Base-by-base conservation (phyloP, 1,284 basidiomycete species). In the Polyporus tsugae region DNA sequence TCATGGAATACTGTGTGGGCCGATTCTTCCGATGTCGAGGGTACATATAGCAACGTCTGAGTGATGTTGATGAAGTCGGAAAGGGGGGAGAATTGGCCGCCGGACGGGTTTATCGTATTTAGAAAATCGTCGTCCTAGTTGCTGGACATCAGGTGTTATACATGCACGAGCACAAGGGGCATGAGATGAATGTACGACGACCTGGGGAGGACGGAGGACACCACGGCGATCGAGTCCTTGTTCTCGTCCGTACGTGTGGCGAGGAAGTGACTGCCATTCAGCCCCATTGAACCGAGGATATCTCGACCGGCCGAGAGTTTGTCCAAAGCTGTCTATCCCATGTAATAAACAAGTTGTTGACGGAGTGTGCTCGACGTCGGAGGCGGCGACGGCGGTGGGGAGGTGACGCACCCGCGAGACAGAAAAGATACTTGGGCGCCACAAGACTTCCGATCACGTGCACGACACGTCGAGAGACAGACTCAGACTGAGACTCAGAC, bases 51-150 rank as follows among this genome's bases (percentile, higher is more conserved):
- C 42, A 87, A 72, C 2, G 80, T 80, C 66, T 82, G 81, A 77
- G 83, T 82, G 57, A 85, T 60, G 11, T 74, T 81, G 25, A 77
- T 74, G 5, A 85, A 76, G 69, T 87, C 86, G 1, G 79, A 75
- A 10, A 87, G 76, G 0, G 85, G 85, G 68, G 82, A 81, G 72
- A 83, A 85, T 72, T 88, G 86, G 2, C 85, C 86, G 0, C 82
- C 85, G 0, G 83, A 75, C 3, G 85, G 78, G 65, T 86, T 85
- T 72, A 75, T 77, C 0, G 80, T 75, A 63, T 84, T 82, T n/a
- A 76, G 70, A 65, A 86, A 82, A 66, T 80, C 79, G 39, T 77
- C 71, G 63, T 86, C 84, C 80, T 85, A 39, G 11, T 9, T 4
- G 0, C 0, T 2, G 11, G 2, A 5, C 0, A n/a, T 52, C 4